Evolutionary conservation across 805 yeast species (phyloP).

Genomic region (Candida odintsovae): DNA sequence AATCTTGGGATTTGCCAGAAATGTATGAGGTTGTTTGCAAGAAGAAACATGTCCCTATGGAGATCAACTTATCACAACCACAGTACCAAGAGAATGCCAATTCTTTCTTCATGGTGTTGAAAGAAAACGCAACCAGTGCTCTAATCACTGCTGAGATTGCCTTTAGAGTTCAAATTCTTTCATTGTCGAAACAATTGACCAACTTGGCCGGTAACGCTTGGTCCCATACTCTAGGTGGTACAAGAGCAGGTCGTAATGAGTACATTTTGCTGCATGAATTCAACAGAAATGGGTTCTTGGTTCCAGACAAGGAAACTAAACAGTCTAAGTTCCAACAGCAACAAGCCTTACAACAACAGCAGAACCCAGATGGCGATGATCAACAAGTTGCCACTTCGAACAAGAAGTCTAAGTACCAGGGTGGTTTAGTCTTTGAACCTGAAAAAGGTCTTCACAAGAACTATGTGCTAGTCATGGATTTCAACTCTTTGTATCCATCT

Average conservation of each 20-base stretch:
- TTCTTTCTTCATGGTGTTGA: conserved; percentile 61
- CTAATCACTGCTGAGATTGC: conserved; percentile 73
- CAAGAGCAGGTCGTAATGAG: conserved; percentile 94
- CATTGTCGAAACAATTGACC: conserved; percentile 86
- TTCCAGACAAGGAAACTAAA: conserved; percentile 74
- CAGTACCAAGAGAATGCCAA: conserved; percentile 62
- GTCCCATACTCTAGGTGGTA: conserved; percentile 91
- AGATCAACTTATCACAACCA: conserved; percentile 65
- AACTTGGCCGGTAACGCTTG: conserved; percentile 95
- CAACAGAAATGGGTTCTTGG: conserved; percentile 67
- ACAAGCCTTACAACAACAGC: conserved; percentile 17
- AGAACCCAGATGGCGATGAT: conserved; percentile 26
- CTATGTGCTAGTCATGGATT: conserved; percentile 91
- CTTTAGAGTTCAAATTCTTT: conserved; percentile 74
- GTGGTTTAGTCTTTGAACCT: conserved; percentile 96
- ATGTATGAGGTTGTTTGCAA: conserved; percentile 81
- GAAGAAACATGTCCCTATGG: conserved; percentile 54
- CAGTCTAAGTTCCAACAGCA: conserved; percentile 32
- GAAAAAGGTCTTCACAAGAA: conserved; percentile 91
- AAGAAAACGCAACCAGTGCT: conserved; percentile 63
- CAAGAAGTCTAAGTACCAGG: conserved; percentile 73
- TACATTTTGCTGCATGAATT: conserved; percentile 90
- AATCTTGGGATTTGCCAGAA: conserved; percentile 89
- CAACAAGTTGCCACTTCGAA: conserved; percentile 44
- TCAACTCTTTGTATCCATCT: conserved; percentile 94